phyloP scores from a whole-genome alignment of 2,329 filamentous ascomycete species.

The Fusarium fracticaudum region DNA sequence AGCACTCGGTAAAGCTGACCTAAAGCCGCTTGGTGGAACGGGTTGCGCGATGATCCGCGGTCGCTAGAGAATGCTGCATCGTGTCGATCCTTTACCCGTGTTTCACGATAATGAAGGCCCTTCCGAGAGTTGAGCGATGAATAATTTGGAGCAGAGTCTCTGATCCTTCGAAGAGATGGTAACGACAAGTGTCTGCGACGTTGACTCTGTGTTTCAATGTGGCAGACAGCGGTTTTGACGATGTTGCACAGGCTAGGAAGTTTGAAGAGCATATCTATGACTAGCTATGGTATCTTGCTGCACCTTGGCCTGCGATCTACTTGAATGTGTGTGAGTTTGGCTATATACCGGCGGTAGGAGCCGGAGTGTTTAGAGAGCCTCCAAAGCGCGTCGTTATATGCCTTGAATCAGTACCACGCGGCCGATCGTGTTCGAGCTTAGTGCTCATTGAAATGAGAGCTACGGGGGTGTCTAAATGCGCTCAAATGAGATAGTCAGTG shows the following conservation, averaged over 20 bases:
- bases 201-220: too few relatives aligned
- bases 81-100: not conserved
- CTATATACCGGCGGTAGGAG: not conserved
- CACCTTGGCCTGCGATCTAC: rapidly evolving
- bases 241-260: not conserved
- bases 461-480: rapidly evolving
- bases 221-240: not conserved
- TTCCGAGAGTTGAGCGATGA: not conserved
- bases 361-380: not conserved
- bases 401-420: not conserved
- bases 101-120: not conserved
- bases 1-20: not conserved
- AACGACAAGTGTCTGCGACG: not conserved
- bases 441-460: not conserved
- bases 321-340: rapidly evolving
- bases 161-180: not conserved
- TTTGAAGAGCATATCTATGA: not conserved
- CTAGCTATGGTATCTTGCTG: rapidly evolving
- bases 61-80: not conserved
- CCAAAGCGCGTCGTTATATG: not conserved
- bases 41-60: not conserved
- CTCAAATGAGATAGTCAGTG: not conserved
- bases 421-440: not conserved
- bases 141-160: rapidly evolving
- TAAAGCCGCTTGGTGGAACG: not conserved